These are phyloP conservation scores for Kwoniella mangroviensis DNA, from an alignment of 768 basidiomycete genomes.

Conservation along the genomic window DNA sequence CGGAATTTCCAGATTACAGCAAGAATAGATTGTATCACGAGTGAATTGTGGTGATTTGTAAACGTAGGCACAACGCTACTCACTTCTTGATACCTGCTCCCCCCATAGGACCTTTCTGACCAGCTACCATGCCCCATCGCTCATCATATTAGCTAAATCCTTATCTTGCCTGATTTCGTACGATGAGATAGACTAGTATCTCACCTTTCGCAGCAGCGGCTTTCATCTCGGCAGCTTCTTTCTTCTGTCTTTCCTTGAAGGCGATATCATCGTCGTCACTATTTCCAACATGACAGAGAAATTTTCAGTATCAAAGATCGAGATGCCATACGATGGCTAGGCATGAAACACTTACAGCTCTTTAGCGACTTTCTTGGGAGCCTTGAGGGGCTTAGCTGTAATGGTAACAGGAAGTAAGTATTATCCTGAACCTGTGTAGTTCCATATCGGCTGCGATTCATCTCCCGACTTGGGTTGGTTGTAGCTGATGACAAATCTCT, in stretches of 20 bases:
- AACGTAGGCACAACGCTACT: conserved; percentile 7
- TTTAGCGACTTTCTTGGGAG: conserved; percentile 52
- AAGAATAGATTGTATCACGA: no score
- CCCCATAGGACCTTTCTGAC: conserved; percentile 45
- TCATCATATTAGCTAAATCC: no score
- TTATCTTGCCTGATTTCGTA: no score
- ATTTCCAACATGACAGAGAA: not conserved
- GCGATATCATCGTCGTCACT: conserved; percentile 51
- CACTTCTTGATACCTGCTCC: conserved; percentile 54
- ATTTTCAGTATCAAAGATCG: no score
- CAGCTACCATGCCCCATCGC: conserved; percentile 17
- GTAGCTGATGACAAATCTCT: no score
- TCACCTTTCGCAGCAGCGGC: conserved; percentile 39
- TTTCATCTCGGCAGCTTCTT: conserved; percentile 39
- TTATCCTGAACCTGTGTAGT: not conserved
- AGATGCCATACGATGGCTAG: not conserved
- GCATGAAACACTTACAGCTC: conserved; percentile 33
- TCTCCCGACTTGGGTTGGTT: no score
- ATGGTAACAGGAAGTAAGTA: not conserved
- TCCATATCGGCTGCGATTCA: no score
- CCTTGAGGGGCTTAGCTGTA: conserved; percentile 43
- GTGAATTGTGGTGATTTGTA: no score
- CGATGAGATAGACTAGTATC: not conserved
- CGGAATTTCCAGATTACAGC: no score
- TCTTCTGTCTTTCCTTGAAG: conserved; percentile 48